phyloP scores from a whole-genome alignment of 495 filamentous ascomycete species.

The Penicillium simplicissimum region DNA sequence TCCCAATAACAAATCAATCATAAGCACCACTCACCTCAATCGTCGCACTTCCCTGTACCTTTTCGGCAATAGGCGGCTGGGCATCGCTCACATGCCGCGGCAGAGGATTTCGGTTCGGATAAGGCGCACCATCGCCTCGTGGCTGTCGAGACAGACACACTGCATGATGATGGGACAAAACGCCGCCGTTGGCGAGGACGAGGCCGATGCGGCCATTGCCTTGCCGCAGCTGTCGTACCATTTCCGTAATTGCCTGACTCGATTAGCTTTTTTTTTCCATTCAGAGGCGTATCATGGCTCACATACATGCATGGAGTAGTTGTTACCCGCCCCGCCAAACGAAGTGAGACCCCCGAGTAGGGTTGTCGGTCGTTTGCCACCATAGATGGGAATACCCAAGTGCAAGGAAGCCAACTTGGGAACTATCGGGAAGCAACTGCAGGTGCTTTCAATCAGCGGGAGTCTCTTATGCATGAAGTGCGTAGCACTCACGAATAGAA shows the following conservation, averaged over 20 bases:
- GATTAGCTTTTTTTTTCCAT: not conserved
- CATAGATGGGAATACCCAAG: slow-evolving; percentile 45
- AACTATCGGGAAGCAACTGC: slow-evolving; percentile 57
- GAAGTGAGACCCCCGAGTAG: slow-evolving; percentile 57
- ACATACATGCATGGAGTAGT: slow-evolving; percentile 60
- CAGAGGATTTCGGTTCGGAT: slow-evolving; percentile 21
- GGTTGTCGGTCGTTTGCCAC: slow-evolving; percentile 48
- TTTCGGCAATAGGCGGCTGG: not conserved
- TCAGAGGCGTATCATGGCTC: not conserved
- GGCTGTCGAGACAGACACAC: slow-evolving; percentile 47
- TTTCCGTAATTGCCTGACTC: slow-evolving; percentile 47
- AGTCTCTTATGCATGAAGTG: not conserved
- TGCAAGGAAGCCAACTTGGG: slow-evolving; percentile 58
- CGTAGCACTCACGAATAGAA: slow-evolving; percentile 45
- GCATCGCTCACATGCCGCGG: not conserved
- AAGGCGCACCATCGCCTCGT: slow-evolving; percentile 21
- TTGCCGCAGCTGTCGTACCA: slow-evolving; percentile 45
- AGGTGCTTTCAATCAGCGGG: too few species aligned
- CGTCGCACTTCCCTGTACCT: not conserved
- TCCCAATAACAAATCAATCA: not conserved
- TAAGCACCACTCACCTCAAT: slow-evolving; percentile 45
- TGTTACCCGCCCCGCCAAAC: slow-evolving; percentile 61
- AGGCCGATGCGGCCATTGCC: slow-evolving; percentile 45
- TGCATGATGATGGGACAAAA: slow-evolving; percentile 55
- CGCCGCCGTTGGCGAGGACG: slow-evolving; percentile 57